Conservation (phyloP, 805 yeast species). For the Sungouiozyma ichnusensis region DNA sequence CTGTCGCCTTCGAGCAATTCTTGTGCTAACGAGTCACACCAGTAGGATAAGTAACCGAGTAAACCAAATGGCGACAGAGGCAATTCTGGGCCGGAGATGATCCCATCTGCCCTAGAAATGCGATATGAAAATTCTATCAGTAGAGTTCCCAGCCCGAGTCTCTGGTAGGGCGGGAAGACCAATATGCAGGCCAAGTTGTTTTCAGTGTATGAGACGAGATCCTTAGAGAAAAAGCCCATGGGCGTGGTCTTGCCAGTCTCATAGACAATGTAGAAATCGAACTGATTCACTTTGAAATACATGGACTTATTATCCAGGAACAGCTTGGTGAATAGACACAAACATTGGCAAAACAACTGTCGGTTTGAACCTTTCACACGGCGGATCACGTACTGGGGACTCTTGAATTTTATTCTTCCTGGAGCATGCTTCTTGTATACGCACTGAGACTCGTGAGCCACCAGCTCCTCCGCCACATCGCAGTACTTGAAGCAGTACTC, state of each 20-base stretch:
- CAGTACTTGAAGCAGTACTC: conserved; percentile 79
- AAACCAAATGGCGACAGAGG: conserved; percentile 82
- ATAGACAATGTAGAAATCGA: conserved; percentile 69
- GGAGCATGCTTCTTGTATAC: conserved; percentile 35
- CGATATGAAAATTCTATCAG: conserved; percentile 77
- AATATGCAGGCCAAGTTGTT: conserved; percentile 88
- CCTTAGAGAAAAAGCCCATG: conserved; percentile 91
- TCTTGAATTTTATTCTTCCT: conserved; percentile 63
- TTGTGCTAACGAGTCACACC: conserved; percentile 49
- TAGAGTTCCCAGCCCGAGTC: conserved; percentile 64
- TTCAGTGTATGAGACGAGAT: conserved; percentile 60
- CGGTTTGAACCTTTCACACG: conserved; percentile 58
- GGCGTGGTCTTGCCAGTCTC: conserved; percentile 40
- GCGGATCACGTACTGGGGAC: conserved; percentile 45
- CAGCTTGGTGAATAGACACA: conserved; percentile 76
- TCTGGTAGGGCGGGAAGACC: conserved; percentile 86
- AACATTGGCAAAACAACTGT: conserved; percentile 64
- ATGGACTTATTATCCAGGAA: conserved; percentile 86
- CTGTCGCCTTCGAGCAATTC: conserved; percentile 36
- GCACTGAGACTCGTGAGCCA: conserved; percentile 42
- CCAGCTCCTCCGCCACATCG: conserved; percentile 34
- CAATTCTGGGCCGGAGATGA: conserved; percentile 79
- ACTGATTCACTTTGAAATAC: conserved; percentile 66
- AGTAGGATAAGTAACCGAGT: conserved; percentile 59
- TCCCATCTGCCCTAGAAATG: conserved; percentile 53